These are phyloP conservation scores for Penicillium crystallinum DNA, from an alignment of 495 filamentous ascomycete genomes.

Conservation along the genomic window DNA sequence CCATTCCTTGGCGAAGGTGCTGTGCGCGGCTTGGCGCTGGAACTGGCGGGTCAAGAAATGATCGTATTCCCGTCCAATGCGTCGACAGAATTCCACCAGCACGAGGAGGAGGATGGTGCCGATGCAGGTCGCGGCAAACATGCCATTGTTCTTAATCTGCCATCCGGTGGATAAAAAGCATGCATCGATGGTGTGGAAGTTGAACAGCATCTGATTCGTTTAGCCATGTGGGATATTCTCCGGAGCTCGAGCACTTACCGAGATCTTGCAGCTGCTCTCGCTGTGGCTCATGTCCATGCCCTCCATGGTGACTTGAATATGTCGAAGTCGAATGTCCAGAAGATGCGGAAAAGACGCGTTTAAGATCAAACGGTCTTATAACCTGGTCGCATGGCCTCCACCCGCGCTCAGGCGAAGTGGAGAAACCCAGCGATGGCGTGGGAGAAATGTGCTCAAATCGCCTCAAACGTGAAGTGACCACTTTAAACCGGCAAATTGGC, in stretches of 20 bases:
- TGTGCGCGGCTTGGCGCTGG: constrained; percentile 23
- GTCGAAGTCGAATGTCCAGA: no score
- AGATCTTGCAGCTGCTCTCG: constrained; percentile 21
- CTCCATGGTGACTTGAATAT: constrained; percentile 3
- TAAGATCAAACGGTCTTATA: constrained; percentile 6
- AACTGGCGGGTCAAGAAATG: constrained; percentile 43
- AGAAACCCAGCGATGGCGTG: constrained; percentile 4
- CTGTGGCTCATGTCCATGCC: constrained; percentile 20
- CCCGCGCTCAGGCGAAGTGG: constrained; percentile 6
- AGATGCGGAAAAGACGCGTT: neutral
- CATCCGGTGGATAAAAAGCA: constrained; percentile 61
- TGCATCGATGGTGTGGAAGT: constrained; percentile 60
- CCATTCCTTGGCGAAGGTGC: constrained; percentile 14
- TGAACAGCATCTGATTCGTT: constrained; percentile 59
- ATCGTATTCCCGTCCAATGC: constrained; percentile 53
- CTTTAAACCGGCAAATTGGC: neutral
- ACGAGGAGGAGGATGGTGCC: constrained; percentile 59
- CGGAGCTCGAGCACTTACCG: constrained; percentile 17
- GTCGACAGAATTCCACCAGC: constrained; percentile 55
- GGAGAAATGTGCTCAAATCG: constrained; percentile 21
- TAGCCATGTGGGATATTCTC: neutral
- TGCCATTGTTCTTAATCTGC: constrained; percentile 53
- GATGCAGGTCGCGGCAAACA: constrained; percentile 63
- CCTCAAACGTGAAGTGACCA: constrained; percentile 3
- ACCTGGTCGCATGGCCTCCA: neutral